Percentiles rank a stretch among this genome's conserved stretches.
Evolutionary conservation across 208 protist species (phyloP).

Genomic region (Borovskyia barvae): DNA sequence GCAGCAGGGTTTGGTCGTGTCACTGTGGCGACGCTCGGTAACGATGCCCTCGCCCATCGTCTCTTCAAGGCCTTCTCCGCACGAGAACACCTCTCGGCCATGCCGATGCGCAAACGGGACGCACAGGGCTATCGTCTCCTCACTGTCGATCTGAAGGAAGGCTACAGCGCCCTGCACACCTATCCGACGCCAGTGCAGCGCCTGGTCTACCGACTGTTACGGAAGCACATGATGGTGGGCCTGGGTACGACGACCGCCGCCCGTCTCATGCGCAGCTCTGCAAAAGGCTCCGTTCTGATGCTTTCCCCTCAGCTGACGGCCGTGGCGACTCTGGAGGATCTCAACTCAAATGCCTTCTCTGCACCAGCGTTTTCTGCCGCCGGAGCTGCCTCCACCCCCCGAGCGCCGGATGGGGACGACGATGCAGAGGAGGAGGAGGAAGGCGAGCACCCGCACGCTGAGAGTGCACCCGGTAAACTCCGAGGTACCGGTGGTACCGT

Average conservation of each 20-base stretch:
- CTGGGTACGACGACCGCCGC: conserved; percentile 74
- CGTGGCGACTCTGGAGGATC: conserved; percentile 62
- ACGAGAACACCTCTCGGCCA: conserved; percentile 47
- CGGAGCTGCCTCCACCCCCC: no score
- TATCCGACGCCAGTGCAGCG: conserved; percentile 48
- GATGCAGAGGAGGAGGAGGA: neutral
- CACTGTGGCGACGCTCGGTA: conserved; percentile 62
- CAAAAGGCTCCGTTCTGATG: conserved; percentile 61
- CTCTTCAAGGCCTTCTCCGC: conserved; percentile 63
- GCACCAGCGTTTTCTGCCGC: neutral
- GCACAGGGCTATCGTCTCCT: conserved; percentile 74
- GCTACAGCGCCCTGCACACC: conserved; percentile 53
- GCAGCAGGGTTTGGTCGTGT: conserved; percentile 76
- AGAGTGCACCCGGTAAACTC: no score
- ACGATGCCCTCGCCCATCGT: conserved; percentile 56
- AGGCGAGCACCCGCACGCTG: neutral
- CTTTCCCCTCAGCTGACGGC: conserved; percentile 57
- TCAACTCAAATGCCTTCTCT: conserved; percentile 15
- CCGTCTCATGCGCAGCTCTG: conserved; percentile 45
- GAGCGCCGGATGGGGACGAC: neutral
- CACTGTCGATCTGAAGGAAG: conserved; percentile 50
- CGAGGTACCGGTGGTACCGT: no score
- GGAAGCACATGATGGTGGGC: conserved; percentile 78
- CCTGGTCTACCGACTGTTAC: conserved; percentile 59
- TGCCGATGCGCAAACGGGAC: conserved; percentile 54